Evolutionary conservation across 1,139 yeast species (phyloP).

Genomic region (Hanseniaspora uvarum): DNA sequence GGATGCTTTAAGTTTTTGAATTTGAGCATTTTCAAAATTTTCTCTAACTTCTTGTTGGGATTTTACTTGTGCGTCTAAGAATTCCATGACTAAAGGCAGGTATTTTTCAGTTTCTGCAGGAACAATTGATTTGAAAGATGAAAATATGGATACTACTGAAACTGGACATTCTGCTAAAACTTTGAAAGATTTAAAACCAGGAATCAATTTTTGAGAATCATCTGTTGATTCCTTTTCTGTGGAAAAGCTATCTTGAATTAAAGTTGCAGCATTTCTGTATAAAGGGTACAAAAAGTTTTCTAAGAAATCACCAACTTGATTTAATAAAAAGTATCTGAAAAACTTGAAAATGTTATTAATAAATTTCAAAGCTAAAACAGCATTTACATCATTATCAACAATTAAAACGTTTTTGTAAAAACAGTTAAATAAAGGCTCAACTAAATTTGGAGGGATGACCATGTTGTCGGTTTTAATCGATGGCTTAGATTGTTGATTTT

Average conservation of each 20-base stretch:
- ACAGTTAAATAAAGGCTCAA: slow-evolving; percentile 9
- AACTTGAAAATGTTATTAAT: slow-evolving; percentile 82
- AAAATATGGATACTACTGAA: slow-evolving; percentile 82
- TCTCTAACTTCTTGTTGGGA: slow-evolving; percentile 63
- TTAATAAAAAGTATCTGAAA: slow-evolving; percentile 57
- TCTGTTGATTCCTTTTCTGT: not conserved
- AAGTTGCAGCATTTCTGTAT: slow-evolving; percentile 68
- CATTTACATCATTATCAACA: slow-evolving; percentile 88
- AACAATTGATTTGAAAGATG: slow-evolving; percentile 72
- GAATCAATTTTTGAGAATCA: not conserved
- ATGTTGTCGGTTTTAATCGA: slow-evolving; percentile 10
- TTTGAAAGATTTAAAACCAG: slow-evolving; percentile 67
- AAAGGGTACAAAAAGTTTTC: slow-evolving; percentile 58
- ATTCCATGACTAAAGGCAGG: slow-evolving; percentile 69
- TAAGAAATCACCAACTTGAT: slow-evolving; percentile 70
- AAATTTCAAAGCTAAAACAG: slow-evolving; percentile 81
- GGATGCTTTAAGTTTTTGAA: slow-evolving; percentile 49
- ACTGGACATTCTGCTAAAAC: slow-evolving; percentile 95
- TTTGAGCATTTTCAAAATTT: slow-evolving; percentile 45
- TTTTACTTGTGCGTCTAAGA: slow-evolving; percentile 65
- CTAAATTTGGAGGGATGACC: not conserved
- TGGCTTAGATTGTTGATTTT: not conserved
- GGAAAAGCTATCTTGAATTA: slow-evolving; percentile 55
- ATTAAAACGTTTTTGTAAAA: slow-evolving; percentile 43
- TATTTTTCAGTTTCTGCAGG: slow-evolving; percentile 63